Conservation (phyloP, 192 early-diverging fungal genomes). For the Coemansia sp. region DNA sequence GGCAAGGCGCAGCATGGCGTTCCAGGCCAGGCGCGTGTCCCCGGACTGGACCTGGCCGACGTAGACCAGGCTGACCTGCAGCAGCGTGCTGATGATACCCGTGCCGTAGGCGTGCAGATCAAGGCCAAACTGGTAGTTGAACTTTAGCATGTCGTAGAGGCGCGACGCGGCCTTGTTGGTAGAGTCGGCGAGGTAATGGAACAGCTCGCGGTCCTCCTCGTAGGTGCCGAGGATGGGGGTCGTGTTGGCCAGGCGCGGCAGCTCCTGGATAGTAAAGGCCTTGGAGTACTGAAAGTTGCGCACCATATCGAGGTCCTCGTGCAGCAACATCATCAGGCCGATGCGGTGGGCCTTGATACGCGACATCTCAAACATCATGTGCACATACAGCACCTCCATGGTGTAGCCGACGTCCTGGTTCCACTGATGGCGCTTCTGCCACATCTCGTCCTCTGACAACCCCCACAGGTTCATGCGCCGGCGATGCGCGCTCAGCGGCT, state of each 20-base stretch:
- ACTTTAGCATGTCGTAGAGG: slow-evolving; percentile 41
- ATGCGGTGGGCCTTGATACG: slow-evolving; percentile 47
- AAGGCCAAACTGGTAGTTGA: slow-evolving; percentile 42
- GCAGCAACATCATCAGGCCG: slow-evolving; percentile 40
- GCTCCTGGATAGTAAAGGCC: slow-evolving; percentile 23
- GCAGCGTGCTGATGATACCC: slow-evolving; percentile 31
- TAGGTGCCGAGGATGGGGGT: slow-evolving; percentile 12
- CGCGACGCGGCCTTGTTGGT: slow-evolving; percentile 21
- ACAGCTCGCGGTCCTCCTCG: slow-evolving; percentile 31
- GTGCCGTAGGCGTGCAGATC: slow-evolving; percentile 42
- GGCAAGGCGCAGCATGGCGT: slow-evolving; percentile 45
- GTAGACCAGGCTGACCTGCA: slow-evolving; percentile 43
- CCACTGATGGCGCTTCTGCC: slow-evolving; percentile 48
- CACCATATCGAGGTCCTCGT: slow-evolving; percentile 46
- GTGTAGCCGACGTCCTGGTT: slow-evolving; percentile 37
- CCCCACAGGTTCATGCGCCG: slow-evolving; percentile 44
- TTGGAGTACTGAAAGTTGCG: slow-evolving; percentile 48
- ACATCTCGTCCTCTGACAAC: slow-evolving; percentile 46
- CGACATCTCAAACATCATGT: slow-evolving; percentile 42
- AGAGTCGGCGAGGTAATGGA: slow-evolving; percentile 11
- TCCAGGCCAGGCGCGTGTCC: slow-evolving; percentile 31
- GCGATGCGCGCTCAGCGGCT: slow-evolving; percentile 32
- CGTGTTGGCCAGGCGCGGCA: slow-evolving; percentile 7
- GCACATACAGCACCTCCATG: slow-evolving; percentile 44
- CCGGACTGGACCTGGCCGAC: slow-evolving; percentile 42